A percentile compares a stretch with the other conserved stretches of the same genome.
phyloP scores from a whole-genome alignment of 192 early-diverging fungal species.

The Chytriomyces sp. region DNA sequence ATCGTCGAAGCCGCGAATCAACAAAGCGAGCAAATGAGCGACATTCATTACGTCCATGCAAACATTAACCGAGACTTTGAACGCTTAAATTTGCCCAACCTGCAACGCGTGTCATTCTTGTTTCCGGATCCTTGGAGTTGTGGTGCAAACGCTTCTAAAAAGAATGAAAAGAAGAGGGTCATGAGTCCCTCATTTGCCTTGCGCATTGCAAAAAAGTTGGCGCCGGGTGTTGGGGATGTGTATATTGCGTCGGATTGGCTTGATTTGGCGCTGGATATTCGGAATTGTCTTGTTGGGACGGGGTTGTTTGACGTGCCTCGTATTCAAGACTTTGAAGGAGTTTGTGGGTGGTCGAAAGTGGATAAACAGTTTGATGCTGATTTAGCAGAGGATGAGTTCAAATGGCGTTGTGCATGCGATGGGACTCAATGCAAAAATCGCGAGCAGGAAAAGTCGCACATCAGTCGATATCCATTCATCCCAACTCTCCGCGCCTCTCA shows the following conservation, averaged over 20 bases:
- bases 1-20: conserved; percentile 29
- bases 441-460: conserved; percentile 9
- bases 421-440: neutral
- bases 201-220: conserved; percentile 11
- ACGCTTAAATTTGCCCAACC: conserved; percentile 30
- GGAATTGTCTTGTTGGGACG: conserved; percentile 22
- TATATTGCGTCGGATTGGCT: conserved; percentile 42
- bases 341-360: no score
- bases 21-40: neutral
- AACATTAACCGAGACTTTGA: conserved; percentile 35
- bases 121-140: conserved; percentile 42
- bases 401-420: neutral
- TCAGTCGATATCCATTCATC: conserved; percentile 3
- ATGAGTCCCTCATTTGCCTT: conserved; percentile 34
- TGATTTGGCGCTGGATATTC: conserved; percentile 39
- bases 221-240: conserved; percentile 25
- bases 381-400: neutral
- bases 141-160: conserved; percentile 14
- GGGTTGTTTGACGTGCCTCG: conserved; percentile 34
- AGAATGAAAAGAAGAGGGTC: conserved; percentile 38
- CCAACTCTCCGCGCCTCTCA: neutral
- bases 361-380: neutral
- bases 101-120: conserved; percentile 30
- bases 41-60: conserved; percentile 36
- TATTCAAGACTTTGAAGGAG: neutral